phyloP scores from a whole-genome alignment of 2,329 filamentous ascomycete species.

The Venturia carpophila region DNA sequence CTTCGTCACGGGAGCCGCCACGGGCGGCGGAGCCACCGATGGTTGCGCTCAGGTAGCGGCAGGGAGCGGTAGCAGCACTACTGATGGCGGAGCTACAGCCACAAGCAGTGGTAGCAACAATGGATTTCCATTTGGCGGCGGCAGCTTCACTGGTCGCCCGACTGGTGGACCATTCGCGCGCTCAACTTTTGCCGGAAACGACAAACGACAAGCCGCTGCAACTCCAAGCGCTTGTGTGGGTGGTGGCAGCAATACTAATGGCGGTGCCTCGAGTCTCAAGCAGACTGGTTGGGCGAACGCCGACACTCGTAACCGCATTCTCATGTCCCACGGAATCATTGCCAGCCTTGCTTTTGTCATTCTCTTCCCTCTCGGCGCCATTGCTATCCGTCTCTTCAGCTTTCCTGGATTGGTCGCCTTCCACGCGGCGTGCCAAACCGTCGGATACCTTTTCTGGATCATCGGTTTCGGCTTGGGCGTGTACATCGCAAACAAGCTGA shows the following conservation, averaged over 20 bases:
- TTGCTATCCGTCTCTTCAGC: slow-evolving; percentile 36
- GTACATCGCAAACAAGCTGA: slow-evolving; percentile 37
- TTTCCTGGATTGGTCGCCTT: slow-evolving; percentile 39
- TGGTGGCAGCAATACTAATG: slow-evolving; percentile 20
- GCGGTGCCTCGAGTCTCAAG: slow-evolving; percentile 8
- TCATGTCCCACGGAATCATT: slow-evolving; percentile 38
- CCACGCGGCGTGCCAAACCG: slow-evolving; percentile 40
- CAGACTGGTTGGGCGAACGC: slow-evolving; percentile 6
- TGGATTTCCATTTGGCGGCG: slow-evolving; percentile 6
- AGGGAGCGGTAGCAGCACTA: slow-evolving; percentile 1
- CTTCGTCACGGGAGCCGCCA: slow-evolving; percentile 24
- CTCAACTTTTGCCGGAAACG: slow-evolving; percentile 15
- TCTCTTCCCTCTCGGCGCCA: slow-evolving; percentile 39
- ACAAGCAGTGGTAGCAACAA: slow-evolving; percentile 14
- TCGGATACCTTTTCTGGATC: slow-evolving; percentile 42
- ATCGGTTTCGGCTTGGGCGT: slow-evolving; percentile 46
- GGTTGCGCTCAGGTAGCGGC: neutral
- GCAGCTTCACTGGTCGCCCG: slow-evolving; percentile 11
- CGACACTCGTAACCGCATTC: slow-evolving; percentile 26
- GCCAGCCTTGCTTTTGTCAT: slow-evolving; percentile 39
- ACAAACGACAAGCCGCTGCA: slow-evolving; percentile 3
- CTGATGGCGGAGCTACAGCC: neutral
- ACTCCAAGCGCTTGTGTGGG: slow-evolving; percentile 8
- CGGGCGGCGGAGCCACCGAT: neutral
- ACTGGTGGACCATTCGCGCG: neutral